Conservation (phyloP, 192 early-diverging fungal genomes). For the Pilaira anomala region DNA sequence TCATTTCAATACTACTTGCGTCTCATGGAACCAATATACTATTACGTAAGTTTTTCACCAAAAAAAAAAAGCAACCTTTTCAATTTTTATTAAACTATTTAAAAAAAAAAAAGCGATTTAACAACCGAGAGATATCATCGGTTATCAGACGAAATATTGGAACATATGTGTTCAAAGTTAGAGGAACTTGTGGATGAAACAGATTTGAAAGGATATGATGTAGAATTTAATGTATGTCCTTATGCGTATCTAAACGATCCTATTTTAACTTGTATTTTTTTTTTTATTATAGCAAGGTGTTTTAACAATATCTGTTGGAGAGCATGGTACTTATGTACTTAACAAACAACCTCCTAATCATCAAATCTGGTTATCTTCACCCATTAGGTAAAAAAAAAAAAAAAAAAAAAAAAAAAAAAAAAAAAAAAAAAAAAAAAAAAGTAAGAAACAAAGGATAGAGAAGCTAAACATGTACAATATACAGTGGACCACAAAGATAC, state of each 20-base stretch:
- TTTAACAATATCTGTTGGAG: slow-evolving; percentile 79
- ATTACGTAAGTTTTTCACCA: slow-evolving; percentile 12
- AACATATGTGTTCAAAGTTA: slow-evolving; percentile 65
- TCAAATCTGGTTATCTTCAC: slow-evolving; percentile 98
- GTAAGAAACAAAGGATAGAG: neutral
- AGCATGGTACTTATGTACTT: slow-evolving; percentile 85
- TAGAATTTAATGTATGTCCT: slow-evolving; percentile 70
- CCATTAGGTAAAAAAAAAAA: slow-evolving; percentile 44
- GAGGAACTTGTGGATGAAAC: slow-evolving; percentile 74
- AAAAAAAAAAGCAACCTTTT: too few species aligned
- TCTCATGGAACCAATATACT: neutral
- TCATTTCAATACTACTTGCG: too few species aligned
- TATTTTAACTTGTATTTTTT: neutral
- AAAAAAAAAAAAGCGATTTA: slow-evolving; percentile 37
- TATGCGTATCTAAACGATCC: too few species aligned
- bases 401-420: neutral
- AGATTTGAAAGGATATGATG: slow-evolving; percentile 69
- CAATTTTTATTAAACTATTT: neutral
- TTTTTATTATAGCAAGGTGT: slow-evolving; percentile 64
- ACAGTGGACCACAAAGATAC: slow-evolving; percentile 87
- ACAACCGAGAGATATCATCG: slow-evolving; percentile 57
- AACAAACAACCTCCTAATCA: slow-evolving; percentile 99
- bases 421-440: neutral
- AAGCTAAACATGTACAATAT: neutral
- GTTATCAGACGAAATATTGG: slow-evolving; percentile 58